Evolutionary conservation across 2,329 filamentous ascomycete species (phyloP).

Genomic region (Grosmannia clavigera): DNA sequence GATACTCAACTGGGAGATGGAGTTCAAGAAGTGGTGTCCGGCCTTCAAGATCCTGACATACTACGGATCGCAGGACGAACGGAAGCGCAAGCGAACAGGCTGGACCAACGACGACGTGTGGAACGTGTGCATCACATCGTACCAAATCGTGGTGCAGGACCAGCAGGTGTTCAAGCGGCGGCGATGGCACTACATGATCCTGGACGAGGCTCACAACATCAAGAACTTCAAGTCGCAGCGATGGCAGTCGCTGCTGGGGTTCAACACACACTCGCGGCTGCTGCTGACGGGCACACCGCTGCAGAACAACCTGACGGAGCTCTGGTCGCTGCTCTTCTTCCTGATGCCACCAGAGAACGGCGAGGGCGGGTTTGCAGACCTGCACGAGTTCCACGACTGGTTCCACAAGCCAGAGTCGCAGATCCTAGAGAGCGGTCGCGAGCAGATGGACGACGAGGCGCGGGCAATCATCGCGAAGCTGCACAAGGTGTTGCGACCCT

Average conservation of each 20-base stretch:
- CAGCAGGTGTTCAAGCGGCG: slow-evolving; percentile 86
- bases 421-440: slow-evolving; percentile 86
- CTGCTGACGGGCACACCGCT: slow-evolving; percentile 88
- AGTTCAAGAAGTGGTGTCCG: slow-evolving; percentile 98
- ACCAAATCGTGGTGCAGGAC: slow-evolving; percentile 90
- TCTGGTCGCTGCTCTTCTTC: slow-evolving; percentile 97
- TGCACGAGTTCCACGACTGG: slow-evolving; percentile 95
- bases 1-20: slow-evolving; percentile 99
- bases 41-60: slow-evolving; percentile 97
- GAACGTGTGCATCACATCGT: slow-evolving; percentile 97
- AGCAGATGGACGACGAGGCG: slow-evolving; percentile 89
- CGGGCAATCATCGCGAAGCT: slow-evolving; percentile 85
- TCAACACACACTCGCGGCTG: slow-evolving; percentile 79
- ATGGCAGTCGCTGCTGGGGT: slow-evolving; percentile 89
- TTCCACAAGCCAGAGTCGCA: slow-evolving; percentile 92
- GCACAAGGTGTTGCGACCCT: slow-evolving; percentile 86
- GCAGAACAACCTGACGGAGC: slow-evolving; percentile 90
- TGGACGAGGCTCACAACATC: slow-evolving; percentile 98
- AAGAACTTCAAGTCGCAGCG: slow-evolving; percentile 98
- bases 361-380: slow-evolving; percentile 78
- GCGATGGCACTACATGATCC: slow-evolving; percentile 94
- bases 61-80: slow-evolving; percentile 87
- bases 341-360: slow-evolving; percentile 84
- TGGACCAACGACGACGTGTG: slow-evolving; percentile 91
- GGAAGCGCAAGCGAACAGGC: slow-evolving; percentile 77